Evolutionary conservation across 495 filamentous ascomycete species (phyloP).

Genomic region (Penicillium pancosmium): DNA sequence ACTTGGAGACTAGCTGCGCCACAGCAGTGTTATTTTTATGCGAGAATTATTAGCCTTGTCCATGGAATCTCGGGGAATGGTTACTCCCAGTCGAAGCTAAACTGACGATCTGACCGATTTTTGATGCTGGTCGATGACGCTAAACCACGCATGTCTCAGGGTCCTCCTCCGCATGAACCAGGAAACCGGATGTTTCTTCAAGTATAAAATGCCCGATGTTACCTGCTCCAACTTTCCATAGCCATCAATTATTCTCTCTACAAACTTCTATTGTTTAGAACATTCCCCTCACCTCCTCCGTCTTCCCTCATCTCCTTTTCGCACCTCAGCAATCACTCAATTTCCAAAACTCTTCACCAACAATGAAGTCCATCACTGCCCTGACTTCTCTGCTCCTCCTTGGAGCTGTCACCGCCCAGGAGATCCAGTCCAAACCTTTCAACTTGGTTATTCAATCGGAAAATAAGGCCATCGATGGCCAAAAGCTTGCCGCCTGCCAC

Average conservation of each 20-base stretch:
- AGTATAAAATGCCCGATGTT: slow-evolving; percentile 4
- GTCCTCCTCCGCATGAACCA: slow-evolving; percentile 5
- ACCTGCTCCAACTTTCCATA: neutral
- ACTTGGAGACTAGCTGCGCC: neutral
- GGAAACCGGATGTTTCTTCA: slow-evolving; percentile 1
- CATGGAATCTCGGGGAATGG: slow-evolving; percentile 2
- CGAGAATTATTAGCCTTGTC: neutral
- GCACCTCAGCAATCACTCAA: neutral
- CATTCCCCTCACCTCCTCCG: neutral
- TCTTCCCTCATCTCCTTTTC: neutral
- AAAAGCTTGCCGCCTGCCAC: slow-evolving; percentile 53
- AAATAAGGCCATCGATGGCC: slow-evolving; percentile 36
- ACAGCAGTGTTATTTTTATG: neutral
- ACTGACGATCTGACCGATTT: slow-evolving; percentile 17
- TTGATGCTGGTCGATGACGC: slow-evolving; percentile 12
- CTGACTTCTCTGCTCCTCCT: slow-evolving; percentile 15
- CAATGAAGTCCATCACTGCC: slow-evolving; percentile 15
- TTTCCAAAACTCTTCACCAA: neutral
- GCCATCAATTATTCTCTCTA: neutral
- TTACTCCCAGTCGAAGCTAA: slow-evolving; percentile 6
- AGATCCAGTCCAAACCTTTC: slow-evolving; percentile 34
- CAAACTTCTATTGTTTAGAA: neutral
- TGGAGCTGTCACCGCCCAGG: slow-evolving; percentile 14
- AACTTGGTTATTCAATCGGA: slow-evolving; percentile 23
- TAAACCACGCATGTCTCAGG: slow-evolving; percentile 15